Conservation (phyloP, 2,329 filamentous ascomycete genomes). For the Fusarium torulosum region DNA sequence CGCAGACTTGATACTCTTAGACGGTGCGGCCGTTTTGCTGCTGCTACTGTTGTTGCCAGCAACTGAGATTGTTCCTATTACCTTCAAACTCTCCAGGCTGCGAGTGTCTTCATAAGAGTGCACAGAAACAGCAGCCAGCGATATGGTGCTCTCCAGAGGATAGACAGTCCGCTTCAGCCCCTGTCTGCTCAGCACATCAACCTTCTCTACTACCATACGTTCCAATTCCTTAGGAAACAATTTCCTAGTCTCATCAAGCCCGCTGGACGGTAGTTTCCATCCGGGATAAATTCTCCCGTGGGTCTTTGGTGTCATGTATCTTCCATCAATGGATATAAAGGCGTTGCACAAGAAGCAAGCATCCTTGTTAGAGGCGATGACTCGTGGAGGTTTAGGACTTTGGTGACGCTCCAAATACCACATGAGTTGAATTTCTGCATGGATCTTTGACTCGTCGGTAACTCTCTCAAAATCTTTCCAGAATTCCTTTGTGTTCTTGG, state of each 20-base stretch:
- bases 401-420: constrained; percentile 29
- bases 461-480: not conserved
- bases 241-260: not conserved
- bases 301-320: constrained; percentile 20
- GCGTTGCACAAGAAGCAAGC: constrained; percentile 41
- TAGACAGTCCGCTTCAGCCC: not conserved
- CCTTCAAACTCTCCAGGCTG: not conserved
- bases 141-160: constrained; percentile 24
- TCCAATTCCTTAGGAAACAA: constrained; percentile 19
- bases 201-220: not conserved
- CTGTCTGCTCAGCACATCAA: not conserved
- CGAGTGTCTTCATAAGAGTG: not conserved
- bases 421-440: constrained; percentile 43
- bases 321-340: constrained; percentile 22
- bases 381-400: constrained; percentile 17
- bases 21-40: not conserved
- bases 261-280: constrained; percentile 27
- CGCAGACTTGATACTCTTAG: not conserved
- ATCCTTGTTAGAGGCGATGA: constrained; percentile 42
- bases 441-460: constrained; percentile 19
- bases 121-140: not conserved
- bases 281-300: constrained; percentile 41
- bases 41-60: too few species aligned
- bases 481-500: not conserved
- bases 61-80: not conserved